Evolutionary conservation across 2,329 filamentous ascomycete genomes (phyloP).

Genomic region (Stachybotrys echinatus): DNA sequence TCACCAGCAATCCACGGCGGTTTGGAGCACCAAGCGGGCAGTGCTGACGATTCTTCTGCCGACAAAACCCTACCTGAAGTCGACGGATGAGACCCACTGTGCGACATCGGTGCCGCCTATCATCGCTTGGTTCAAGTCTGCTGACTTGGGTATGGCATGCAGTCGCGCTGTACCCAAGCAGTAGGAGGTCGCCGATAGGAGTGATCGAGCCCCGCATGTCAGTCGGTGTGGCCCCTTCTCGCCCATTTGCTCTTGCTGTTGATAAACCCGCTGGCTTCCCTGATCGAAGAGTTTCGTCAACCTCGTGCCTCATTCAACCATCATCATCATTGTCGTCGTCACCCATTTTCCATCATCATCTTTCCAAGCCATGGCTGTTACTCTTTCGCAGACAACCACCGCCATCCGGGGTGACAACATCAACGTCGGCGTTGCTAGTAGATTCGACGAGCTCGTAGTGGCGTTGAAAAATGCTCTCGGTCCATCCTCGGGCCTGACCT

Average conservation of each 20-base stretch:
- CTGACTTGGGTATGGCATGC: background rate
- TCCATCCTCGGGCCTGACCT: conserved; percentile 75
- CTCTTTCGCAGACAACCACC: conserved; percentile 13
- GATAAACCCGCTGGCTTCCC: background rate
- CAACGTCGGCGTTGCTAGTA: conserved; percentile 21
- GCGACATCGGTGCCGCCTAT: background rate
- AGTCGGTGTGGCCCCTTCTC: background rate
- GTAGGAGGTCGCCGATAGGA: background rate
- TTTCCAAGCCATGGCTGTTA: conserved; percentile 27
- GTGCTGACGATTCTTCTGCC: background rate
- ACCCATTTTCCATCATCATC: conserved; percentile 3
- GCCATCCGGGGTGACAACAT: conserved; percentile 9
- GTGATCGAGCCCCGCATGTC: background rate
- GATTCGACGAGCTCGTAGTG: conserved; percentile 66
- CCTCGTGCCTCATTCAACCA: background rate
- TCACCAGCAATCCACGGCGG: background rate
- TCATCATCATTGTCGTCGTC: background rate
- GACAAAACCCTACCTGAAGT: background rate
- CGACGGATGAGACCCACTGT: background rate
- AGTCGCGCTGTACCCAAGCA: background rate
- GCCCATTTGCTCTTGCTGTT: background rate
- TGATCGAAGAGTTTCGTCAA: background rate
- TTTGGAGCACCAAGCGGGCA: background rate
- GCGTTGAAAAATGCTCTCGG: conserved; percentile 72
- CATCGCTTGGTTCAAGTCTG: background rate